Conservation (phyloP, 257 asterid genomes). For the Linderniella brevidens region DNA sequence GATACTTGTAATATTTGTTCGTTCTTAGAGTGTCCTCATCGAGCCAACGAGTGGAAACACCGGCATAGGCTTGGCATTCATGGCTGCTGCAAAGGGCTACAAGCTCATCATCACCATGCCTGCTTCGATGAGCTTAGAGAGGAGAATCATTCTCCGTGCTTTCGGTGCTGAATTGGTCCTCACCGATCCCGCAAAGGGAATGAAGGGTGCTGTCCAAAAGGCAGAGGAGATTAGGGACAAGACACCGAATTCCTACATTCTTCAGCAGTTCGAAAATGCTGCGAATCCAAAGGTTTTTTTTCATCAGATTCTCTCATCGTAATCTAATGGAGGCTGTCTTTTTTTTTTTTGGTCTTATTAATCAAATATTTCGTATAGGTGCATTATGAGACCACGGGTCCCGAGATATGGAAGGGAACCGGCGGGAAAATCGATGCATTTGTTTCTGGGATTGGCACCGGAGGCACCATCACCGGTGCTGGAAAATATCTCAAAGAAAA, state of each 20-base stretch:
- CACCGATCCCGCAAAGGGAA: constrained; percentile 80
- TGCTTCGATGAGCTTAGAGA: constrained; percentile 77
- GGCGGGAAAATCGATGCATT: constrained; percentile 46
- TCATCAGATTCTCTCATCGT: background rate
- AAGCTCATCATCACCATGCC: constrained; percentile 91
- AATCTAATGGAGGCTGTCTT: background rate
- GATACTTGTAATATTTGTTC: too few relatives aligned
- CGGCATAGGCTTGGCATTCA: constrained; percentile 90
- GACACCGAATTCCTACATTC: constrained; percentile 79
- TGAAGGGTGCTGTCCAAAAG: constrained; percentile 77
- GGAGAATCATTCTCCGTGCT: constrained; percentile 75
- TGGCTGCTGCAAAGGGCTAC: constrained; percentile 89
- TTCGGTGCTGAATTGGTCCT: constrained; percentile 91
- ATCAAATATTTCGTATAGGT: constrained; percentile 16
- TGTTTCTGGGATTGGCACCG: constrained; percentile 48
- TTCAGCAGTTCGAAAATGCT: constrained; percentile 85
- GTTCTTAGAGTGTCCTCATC: constrained; percentile 61
- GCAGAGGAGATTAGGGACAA: constrained; percentile 76
- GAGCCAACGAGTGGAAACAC: constrained; percentile 97
- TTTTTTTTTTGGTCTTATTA: background rate
- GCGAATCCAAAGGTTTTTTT: constrained; percentile 78
- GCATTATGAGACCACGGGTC: constrained; percentile 74
- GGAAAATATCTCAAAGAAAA: constrained; percentile 42
- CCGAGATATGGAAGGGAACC: constrained; percentile 65
- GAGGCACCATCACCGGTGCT: constrained; percentile 47